Evolutionary conservation across 495 filamentous ascomycete genomes (phyloP).

Genomic region (Jackrogersella minutella): DNA sequence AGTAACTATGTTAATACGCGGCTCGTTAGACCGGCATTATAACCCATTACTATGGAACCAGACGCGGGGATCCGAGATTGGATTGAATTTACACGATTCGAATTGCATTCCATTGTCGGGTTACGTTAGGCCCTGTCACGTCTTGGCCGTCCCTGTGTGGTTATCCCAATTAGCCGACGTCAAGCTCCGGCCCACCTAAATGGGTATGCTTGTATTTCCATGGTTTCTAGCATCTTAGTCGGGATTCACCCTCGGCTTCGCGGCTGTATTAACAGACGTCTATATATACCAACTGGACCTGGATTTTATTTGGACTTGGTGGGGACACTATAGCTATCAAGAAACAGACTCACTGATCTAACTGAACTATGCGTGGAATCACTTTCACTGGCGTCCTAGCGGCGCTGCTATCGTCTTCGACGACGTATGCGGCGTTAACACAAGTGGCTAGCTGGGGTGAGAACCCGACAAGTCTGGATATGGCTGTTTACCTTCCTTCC

Average conservation of each 20-base stretch:
- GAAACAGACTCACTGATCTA: neutral
- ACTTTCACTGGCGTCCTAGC: constrained; percentile 4
- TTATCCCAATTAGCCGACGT: constrained; percentile 31
- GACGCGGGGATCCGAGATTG: constrained; percentile 24
- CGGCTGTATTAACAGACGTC: neutral
- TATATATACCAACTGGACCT: constrained; percentile 11
- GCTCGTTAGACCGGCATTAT: constrained; percentile 23
- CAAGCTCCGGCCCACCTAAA: constrained; percentile 13
- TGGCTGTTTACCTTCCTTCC: constrained; percentile 50
- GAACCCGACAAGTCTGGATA: constrained; percentile 53
- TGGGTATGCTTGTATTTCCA: constrained; percentile 2
- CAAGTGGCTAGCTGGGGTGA: constrained; percentile 42
- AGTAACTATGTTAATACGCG: neutral
- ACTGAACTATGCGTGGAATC: constrained; percentile 12
- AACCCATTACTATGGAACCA: neutral
- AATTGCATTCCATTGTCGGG: constrained; percentile 1
- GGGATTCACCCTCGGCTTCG: constrained; percentile 10
- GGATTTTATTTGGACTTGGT: neutral
- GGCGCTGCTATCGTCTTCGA: constrained; percentile 10
- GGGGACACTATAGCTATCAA: neutral
- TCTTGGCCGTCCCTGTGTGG: constrained; percentile 24
- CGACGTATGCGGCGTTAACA: constrained; percentile 29
- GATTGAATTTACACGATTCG: constrained; percentile 25
- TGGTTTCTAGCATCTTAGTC: neutral
- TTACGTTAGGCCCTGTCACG: constrained; percentile 21